Percentiles rank a stretch among this genome's conserved stretches.
phyloP scores from a whole-genome alignment of 257 asterid species.

The Prunella vulgaris region DNA sequence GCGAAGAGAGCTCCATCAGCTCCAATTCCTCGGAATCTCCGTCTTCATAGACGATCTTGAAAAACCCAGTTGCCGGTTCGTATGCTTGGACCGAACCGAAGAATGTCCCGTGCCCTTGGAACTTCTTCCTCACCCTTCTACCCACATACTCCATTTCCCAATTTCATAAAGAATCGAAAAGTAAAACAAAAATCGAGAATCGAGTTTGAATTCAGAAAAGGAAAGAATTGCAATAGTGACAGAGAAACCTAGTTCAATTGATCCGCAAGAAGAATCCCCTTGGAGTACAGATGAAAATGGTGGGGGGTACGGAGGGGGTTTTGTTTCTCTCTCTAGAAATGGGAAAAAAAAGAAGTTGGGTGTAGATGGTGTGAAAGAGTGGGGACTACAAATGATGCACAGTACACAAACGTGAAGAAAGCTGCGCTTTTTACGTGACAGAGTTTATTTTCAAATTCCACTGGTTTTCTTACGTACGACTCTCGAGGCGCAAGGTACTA shows the following conservation, averaged over 20 bases:
- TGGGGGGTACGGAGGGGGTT: slow-evolving; percentile 20
- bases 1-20: slow-evolving; percentile 33
- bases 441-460: slow-evolving; percentile 14
- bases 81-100: slow-evolving; percentile 51
- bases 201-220: slow-evolving; percentile 8
- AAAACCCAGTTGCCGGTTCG: slow-evolving; percentile 44
- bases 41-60: slow-evolving; percentile 59
- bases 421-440: slow-evolving; percentile 31
- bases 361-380: slow-evolving; percentile 29
- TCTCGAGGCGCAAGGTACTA: slow-evolving; percentile 27
- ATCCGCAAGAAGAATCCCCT: slow-evolving; percentile 29
- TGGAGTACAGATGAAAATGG: slow-evolving; percentile 15
- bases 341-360: slow-evolving; percentile 23
- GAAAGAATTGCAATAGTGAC: background rate
- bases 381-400: slow-evolving; percentile 28
- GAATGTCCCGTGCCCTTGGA: slow-evolving; percentile 39
- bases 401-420: slow-evolving; percentile 25
- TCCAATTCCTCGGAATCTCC: slow-evolving; percentile 71
- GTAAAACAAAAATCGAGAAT: slow-evolving; percentile 8
- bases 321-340: slow-evolving; percentile 44
- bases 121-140: slow-evolving; percentile 58
- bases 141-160: slow-evolving; percentile 69
- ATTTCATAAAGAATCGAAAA: slow-evolving; percentile 27
- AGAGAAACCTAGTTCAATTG: slow-evolving; percentile 17
- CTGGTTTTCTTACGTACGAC: slow-evolving; percentile 19